phyloP scores from a whole-genome alignment of 2,329 filamentous ascomycete species.

The Colletotrichum abscissum region DNA sequence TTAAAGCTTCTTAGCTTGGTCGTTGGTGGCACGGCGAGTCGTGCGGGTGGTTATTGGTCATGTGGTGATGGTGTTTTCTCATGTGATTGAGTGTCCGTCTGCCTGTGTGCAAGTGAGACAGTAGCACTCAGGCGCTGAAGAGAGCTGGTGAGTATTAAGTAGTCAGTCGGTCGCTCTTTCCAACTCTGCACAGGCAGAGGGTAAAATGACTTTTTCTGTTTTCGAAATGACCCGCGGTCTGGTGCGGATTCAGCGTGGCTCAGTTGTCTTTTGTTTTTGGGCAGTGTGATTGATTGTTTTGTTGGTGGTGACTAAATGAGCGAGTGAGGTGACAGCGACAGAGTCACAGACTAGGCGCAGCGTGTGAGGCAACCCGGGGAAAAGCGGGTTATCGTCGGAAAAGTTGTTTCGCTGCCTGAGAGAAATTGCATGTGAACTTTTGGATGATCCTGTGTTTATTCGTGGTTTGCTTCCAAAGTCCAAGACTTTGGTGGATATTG shows the following conservation, averaged over 20 bases:
- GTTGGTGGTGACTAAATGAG: neutral
- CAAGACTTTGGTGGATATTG: neutral
- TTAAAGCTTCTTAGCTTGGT: neutral
- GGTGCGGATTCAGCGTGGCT: neutral
- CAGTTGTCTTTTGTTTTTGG: neutral
- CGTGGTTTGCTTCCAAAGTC: neutral
- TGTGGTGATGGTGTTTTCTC: conserved; percentile 19
- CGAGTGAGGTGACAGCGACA: neutral
- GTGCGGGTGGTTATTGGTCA: conserved; percentile 8
- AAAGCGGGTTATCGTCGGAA: neutral
- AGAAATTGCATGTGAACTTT: neutral
- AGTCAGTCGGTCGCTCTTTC: neutral
- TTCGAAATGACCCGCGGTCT: neutral
- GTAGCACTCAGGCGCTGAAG: neutral
- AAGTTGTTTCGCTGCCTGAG: neutral
- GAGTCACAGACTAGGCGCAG: neutral
- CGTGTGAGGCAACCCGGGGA: neutral
- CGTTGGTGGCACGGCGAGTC: conserved; percentile 3
- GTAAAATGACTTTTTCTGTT: neutral
- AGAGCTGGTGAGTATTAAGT: neutral
- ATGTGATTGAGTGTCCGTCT: conserved; percentile 16
- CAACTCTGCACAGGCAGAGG: neutral
- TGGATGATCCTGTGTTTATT: neutral
- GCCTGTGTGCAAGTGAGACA: conserved; percentile 3
- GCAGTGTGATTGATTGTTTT: neutral